Conservation (phyloP, 2,329 filamentous ascomycete genomes). For the Ilyonectria robusta region DNA sequence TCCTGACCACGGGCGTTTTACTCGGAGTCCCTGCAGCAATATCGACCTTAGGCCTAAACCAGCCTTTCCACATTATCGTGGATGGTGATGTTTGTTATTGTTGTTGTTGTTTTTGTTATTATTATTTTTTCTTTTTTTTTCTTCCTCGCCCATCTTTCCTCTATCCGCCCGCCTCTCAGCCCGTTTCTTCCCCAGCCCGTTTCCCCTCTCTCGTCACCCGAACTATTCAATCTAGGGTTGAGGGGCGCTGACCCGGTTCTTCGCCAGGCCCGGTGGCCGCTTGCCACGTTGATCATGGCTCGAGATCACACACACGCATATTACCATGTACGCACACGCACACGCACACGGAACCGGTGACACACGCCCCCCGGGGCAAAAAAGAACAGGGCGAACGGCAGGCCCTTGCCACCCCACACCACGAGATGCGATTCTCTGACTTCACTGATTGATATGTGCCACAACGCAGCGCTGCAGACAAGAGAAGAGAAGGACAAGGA, state of each 20-base stretch:
- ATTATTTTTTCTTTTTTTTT: background rate
- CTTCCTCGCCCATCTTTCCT: background rate
- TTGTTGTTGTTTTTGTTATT: background rate
- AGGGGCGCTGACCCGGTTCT: conserved; percentile 37
- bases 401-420: conserved; percentile 39
- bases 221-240: conserved; percentile 18
- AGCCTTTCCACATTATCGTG: background rate
- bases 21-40: conserved; percentile 6
- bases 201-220: conserved; percentile 8
- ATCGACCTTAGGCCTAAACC: conserved; percentile 10
- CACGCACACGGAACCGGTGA: background rate
- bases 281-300: conserved; percentile 54
- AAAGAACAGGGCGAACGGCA: conserved; percentile 33
- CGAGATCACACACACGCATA: conserved; percentile 31
- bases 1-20: conserved; percentile 7
- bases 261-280: conserved; percentile 41
- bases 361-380: conserved; percentile 38
- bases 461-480: conserved; percentile 37
- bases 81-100: conserved; percentile 2
- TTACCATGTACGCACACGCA: background rate
- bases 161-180: background rate
- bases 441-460: conserved; percentile 34
- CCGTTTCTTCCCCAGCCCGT: conserved; percentile 1
- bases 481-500: conserved; percentile 5
- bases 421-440: conserved; percentile 38